Evolutionary conservation across 225 moss, liverwort and hornwort species (phyloP), one percentile per base, ranked within the genome.

Genomic region (Asterella californica): DNA sequence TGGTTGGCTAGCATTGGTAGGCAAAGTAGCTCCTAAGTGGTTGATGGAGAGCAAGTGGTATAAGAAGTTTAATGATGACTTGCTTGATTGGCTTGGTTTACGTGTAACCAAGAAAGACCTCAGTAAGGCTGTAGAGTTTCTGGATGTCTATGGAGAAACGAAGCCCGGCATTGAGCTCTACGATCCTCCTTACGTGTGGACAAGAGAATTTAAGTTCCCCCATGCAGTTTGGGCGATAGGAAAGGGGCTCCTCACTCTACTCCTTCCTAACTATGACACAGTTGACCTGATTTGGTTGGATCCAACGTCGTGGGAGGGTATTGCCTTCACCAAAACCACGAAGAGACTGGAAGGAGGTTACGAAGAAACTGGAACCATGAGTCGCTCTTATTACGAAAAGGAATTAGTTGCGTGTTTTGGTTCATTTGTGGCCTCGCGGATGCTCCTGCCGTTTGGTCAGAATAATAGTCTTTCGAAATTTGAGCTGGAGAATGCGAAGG

Each of bases 151-250:
- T 54, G 77, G 83, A 38, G 86, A 92, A 86, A 82, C 95, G 33
- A 89, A 83, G 42, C 91, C 95, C 77, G 99, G 99, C 73, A 19
- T 99, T 29, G 99, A 99, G 62, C 84, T 99, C 9, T 88, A 83
- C 38, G 84, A 81, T 65, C 93, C 99, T 42, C 91, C 91, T 59
- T 86, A 88, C 70, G 80, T 93, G 42, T 95, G 99, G 99, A 90
- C 93, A 71, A 90, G 92, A 78, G 90, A 99, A 79, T 95, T 88
- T 82, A 99, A 99, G 88, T 93, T 90, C 76, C 95, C 99, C 17
- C 99, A 99, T 45, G 99, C 99, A 30, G 89, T 99, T 24, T 99
- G 99, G 99, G 99, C 93, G n/a, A 93, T 89, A 77, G 99, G 99
- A 21, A 93, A 94, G 74, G 91, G 89, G 33, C 84, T 95, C 81